A percentile compares a stretch with the other conserved stretches of the same genome.
These are phyloP conservation scores for Neurospora cerealis DNA, from an alignment of 495 filamentous ascomycete genomes.

Conservation along the genomic window DNA sequence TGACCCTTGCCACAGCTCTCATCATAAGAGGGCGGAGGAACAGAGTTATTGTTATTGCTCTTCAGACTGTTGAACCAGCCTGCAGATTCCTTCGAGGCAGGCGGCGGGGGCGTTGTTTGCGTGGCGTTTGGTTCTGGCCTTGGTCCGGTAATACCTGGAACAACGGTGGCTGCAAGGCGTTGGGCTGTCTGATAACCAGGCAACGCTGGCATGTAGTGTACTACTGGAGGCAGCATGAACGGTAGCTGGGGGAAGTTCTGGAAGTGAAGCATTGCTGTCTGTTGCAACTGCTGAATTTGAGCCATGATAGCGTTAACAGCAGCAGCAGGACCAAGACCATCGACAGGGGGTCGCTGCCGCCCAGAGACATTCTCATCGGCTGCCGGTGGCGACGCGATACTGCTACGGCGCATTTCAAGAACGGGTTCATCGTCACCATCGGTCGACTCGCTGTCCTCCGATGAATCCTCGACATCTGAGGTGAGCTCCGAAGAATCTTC, in stretches of 20 bases:
- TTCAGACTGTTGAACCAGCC: conserved; percentile 29
- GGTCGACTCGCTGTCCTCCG: conserved; percentile 3
- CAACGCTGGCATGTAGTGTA: conserved; percentile 46
- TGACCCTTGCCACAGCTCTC: conserved; percentile 58
- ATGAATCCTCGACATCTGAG: conserved; percentile 21
- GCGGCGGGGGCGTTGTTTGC: conserved; percentile 21
- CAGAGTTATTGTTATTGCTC: conserved; percentile 9
- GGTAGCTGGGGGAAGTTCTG: conserved; percentile 22
- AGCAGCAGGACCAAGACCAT: conserved; percentile 42
- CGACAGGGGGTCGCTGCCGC: conserved; percentile 19
- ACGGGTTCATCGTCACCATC: conserved; percentile 30
- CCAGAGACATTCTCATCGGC: conserved; percentile 12
- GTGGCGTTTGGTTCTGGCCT: conserved; percentile 26
- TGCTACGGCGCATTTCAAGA: conserved; percentile 26
- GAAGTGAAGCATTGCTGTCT: conserved; percentile 42
- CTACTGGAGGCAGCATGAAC: conserved; percentile 13
- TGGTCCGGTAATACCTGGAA: conserved; percentile 45
- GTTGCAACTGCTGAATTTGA: conserved; percentile 74
- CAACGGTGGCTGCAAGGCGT: conserved; percentile 57
- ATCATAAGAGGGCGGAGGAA: conserved; percentile 66
- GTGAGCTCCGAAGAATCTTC: conserved; percentile 25
- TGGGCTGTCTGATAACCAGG: conserved; percentile 68
- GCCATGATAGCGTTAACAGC: conserved; percentile 62
- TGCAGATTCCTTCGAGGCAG: conserved; percentile 41
- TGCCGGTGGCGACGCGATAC: background rate